A percentile compares a stretch with the other conserved stretches of the same genome.
Evolutionary conservation across 192 early-diverging fungal genomes (phyloP).

Genomic region (Backusella australiensis): DNA sequence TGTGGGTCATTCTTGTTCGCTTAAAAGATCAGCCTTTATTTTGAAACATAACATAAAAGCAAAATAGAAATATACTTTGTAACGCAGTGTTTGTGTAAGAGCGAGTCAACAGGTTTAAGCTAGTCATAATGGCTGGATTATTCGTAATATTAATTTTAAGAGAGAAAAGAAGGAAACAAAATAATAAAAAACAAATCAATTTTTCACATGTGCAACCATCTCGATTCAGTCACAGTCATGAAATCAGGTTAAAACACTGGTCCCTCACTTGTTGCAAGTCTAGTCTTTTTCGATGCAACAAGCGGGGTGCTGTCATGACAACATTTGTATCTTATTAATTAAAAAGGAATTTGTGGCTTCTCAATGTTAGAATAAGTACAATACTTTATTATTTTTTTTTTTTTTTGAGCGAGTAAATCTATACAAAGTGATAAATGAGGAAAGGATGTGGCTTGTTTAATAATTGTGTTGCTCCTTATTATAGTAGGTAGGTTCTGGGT

Average conservation of each 20-base stretch:
- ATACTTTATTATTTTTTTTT: not conserved
- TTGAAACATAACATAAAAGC: not conserved
- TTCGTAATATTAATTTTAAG: not conserved
- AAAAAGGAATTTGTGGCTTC: not conserved
- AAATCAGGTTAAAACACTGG: no score
- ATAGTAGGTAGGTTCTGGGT: constrained; percentile 9
- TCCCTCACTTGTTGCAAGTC: no score
- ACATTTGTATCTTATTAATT: no score
- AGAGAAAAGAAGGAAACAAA: not conserved
- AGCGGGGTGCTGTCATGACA: no score
- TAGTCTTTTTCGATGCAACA: no score
- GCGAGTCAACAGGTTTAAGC: not conserved
- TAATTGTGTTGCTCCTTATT: not conserved
- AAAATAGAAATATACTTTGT: not conserved
- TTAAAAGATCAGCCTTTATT: constrained; percentile 10
- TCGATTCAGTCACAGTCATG: no score
- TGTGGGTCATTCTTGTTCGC: not conserved
- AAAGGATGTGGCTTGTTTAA: not conserved
- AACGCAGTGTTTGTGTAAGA: not conserved
- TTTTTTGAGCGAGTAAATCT: not conserved
- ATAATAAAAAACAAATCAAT: not conserved
- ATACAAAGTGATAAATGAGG: not conserved
- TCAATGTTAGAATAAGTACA: not conserved
- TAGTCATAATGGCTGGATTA: not conserved
- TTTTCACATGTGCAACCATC: no score